Conservation (phyloP, 169 alveolate species). For the Amoebophrya sp. region DNA sequence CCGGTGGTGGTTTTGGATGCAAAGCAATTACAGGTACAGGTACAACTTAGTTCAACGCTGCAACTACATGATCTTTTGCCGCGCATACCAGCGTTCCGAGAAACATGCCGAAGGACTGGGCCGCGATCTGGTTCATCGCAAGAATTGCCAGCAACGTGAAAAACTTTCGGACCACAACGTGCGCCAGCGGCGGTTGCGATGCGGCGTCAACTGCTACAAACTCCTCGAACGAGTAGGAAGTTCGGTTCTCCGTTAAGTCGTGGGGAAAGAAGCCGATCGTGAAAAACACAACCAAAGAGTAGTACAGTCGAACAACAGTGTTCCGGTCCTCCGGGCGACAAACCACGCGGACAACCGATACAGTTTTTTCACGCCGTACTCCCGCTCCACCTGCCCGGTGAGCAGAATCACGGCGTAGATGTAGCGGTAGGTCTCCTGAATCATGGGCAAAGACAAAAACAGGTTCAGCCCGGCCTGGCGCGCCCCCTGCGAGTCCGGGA, state of each 20-base stretch:
- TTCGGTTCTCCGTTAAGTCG: neutral
- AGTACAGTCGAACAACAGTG: neutral
- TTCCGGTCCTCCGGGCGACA: neutral
- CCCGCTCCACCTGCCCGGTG: neutral
- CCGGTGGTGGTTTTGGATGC: too few relatives aligned
- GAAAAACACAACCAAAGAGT: neutral
- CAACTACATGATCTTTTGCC: too few relatives aligned
- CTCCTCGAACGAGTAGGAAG: too few relatives aligned
- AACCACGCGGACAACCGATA: neutral
- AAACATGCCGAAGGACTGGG: neutral
- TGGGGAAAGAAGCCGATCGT: slow-evolving; percentile 13
- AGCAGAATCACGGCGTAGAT: neutral
- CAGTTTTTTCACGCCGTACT: neutral
- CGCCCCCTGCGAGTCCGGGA: neutral
- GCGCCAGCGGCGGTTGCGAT: too few relatives aligned
- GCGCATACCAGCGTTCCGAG: too few relatives aligned
- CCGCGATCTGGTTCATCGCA: neutral
- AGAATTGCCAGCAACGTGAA: neutral
- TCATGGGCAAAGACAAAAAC: neutral
- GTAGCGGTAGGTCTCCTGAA: neutral
- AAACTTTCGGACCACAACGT: neutral
- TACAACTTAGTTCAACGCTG: too few relatives aligned
- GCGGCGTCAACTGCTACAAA: too few relatives aligned
- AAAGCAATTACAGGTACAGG: too few relatives aligned
- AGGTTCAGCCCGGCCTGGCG: neutral